A percentile compares a stretch with the other conserved stretches of the same genome.
These are phyloP conservation scores for Hericium erinaceus DNA, from an alignment of 768 basidiomycete genomes.

Conservation along the genomic window DNA sequence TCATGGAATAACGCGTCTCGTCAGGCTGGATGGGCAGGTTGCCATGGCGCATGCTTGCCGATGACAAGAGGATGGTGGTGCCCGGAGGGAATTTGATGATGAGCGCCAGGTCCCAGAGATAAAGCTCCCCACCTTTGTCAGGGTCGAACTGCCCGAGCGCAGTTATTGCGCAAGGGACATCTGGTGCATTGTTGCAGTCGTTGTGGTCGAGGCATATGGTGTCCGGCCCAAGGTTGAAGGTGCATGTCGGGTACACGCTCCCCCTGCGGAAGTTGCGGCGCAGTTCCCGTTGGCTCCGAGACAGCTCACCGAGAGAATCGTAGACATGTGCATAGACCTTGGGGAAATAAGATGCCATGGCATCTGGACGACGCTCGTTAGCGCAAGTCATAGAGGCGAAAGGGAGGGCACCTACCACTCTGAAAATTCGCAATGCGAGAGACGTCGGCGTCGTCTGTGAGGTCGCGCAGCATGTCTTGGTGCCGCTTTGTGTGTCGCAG, in stretches of 20 bases:
- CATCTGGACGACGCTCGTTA: background rate
- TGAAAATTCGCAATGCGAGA: background rate
- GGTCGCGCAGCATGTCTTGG: background rate
- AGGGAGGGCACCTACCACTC: background rate
- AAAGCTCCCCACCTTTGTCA: conserved; percentile 10
- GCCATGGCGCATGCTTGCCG: conserved; percentile 11
- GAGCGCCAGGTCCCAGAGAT: conserved; percentile 12
- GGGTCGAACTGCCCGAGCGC: conserved; percentile 12
- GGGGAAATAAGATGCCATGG: background rate
- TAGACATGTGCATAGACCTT: background rate
- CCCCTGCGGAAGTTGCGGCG: conserved; percentile 6
- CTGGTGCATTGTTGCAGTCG: conserved; percentile 6
- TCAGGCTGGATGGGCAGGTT: conserved; percentile 10
- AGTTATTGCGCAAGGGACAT: conserved; percentile 12
- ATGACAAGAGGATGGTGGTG: conserved; percentile 13
- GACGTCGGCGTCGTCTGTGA: background rate
- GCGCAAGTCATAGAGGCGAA: background rate
- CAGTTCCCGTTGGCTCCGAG: background rate
- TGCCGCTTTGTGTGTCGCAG: background rate
- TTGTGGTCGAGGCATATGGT: conserved; percentile 5
- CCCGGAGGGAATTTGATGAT: conserved; percentile 16
- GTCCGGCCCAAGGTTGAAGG: conserved; percentile 13
- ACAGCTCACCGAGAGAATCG: background rate
- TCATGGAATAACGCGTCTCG: conserved; percentile 4
- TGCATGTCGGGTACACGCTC: conserved; percentile 8